phyloP scores from a whole-genome alignment of 345 rosid genomes.

The Syzygium grande region DNA sequence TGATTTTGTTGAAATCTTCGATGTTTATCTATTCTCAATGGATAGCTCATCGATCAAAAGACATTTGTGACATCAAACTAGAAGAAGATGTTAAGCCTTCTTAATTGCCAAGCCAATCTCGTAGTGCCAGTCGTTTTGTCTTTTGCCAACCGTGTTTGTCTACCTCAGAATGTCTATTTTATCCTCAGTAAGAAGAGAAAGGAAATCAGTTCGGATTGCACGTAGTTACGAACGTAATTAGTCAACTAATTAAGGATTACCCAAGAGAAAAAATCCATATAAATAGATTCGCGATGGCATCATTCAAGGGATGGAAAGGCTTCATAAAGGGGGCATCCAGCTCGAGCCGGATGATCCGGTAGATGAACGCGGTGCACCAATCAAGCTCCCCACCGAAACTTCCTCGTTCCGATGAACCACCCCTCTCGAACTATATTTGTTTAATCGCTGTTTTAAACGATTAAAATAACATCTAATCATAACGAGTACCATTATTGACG shows the following conservation, averaged over 20 bases:
- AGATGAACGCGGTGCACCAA: neutral
- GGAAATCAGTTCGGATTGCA: neutral
- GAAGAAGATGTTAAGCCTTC: neutral
- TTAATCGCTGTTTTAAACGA: neutral
- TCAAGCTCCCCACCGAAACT: neutral
- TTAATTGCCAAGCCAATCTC: neutral
- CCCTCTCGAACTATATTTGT: neutral
- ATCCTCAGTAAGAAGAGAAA: neutral
- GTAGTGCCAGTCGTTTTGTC: neutral
- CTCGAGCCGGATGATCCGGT: neutral
- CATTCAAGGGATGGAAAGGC: no score
- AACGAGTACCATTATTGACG: neutral
- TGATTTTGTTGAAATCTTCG: neutral
- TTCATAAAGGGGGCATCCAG: neutral
- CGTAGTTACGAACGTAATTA: neutral
- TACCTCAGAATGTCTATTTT: neutral
- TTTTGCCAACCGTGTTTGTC: neutral
- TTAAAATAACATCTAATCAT: no score
- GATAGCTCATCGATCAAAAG: neutral
- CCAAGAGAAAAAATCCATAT: neutral
- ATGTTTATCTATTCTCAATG: no score
- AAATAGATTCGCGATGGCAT: neutral
- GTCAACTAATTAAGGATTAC: neutral
- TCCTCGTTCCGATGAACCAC: neutral
- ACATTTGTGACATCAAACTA: neutral